These are phyloP conservation scores for Saksenaea oblongispora DNA, from an alignment of 371 early-diverging fungal genomes.

Conservation along the genomic window DNA sequence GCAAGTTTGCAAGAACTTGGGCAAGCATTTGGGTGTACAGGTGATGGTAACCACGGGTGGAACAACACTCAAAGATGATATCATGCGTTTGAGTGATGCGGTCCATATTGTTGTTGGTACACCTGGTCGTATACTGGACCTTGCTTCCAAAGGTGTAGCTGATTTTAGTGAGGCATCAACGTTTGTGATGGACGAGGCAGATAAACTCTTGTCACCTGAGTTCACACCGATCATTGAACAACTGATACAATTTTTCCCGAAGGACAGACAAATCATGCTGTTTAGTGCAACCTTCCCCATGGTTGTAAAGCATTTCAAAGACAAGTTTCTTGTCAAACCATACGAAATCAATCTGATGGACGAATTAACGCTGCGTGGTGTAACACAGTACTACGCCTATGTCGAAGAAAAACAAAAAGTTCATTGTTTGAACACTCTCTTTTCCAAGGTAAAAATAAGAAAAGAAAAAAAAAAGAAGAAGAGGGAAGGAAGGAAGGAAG, in stretches of 20 bases:
- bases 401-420: slow-evolving; percentile 98
- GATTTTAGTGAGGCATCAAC: slow-evolving; percentile 82
- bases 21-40: slow-evolving; percentile 88
- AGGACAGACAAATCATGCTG: slow-evolving; percentile 91
- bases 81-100: slow-evolving; percentile 85
- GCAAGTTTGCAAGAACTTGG: slow-evolving; percentile 91
- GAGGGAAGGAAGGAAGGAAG: neutral
- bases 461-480: neutral
- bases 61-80: slow-evolving; percentile 96
- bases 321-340: slow-evolving; percentile 88
- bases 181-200: slow-evolving; percentile 98
- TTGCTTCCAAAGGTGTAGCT: slow-evolving; percentile 88
- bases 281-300: slow-evolving; percentile 99
- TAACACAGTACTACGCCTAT: slow-evolving; percentile 98
- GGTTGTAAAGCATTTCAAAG: slow-evolving; percentile 93
- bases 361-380: slow-evolving; percentile 94
- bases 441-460: slow-evolving; percentile 67
- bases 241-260: slow-evolving; percentile 80
- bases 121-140: slow-evolving; percentile 96
- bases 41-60: slow-evolving; percentile 98
- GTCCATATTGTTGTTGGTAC: slow-evolving; percentile 97
- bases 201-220: slow-evolving; percentile 95
- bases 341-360: slow-evolving; percentile 99
- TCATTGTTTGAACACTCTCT: slow-evolving; percentile 95
- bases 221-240: slow-evolving; percentile 95